Percentiles rank a stretch among this genome's conserved stretches.
Conservation (phyloP, 768 basidiomycete species). For the Lepiota brunneoincarnata region DNA sequence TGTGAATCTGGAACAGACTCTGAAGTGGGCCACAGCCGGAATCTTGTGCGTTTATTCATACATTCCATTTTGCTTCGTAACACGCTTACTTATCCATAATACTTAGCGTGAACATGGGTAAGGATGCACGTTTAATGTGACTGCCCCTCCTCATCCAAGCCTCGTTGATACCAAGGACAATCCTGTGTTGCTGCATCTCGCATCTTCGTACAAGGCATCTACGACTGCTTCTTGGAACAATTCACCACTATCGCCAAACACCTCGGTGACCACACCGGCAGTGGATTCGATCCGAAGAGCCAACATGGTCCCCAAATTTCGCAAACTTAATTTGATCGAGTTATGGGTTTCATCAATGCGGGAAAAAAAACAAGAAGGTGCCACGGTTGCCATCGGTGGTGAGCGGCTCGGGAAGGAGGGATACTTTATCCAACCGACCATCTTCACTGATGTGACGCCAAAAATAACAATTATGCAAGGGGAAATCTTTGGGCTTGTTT, state of each 20-base stretch:
- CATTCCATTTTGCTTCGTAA: not conserved
- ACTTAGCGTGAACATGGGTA: too few relatives aligned
- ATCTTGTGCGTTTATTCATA: slow-evolving; percentile 53
- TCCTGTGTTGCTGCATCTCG: slow-evolving; percentile 82
- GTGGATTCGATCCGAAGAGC: slow-evolving; percentile 54
- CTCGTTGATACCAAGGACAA: slow-evolving; percentile 46
- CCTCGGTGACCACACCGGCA: slow-evolving; percentile 50
- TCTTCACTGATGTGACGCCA: slow-evolving; percentile 64
- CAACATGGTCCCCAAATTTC: slow-evolving; percentile 76
- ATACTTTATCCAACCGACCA: slow-evolving; percentile 74
- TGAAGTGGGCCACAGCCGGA: slow-evolving; percentile 63
- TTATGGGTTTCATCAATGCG: slow-evolving; percentile 75
- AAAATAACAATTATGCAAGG: slow-evolving; percentile 76
- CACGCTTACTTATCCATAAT: too few relatives aligned
- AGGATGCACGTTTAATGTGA: too few relatives aligned
- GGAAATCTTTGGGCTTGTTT: slow-evolving; percentile 83
- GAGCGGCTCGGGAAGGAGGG: slow-evolving; percentile 45
- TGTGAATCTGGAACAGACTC: slow-evolving; percentile 59
- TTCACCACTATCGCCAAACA: slow-evolving; percentile 53
- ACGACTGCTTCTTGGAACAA: slow-evolving; percentile 67
- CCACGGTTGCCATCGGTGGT: slow-evolving; percentile 65
- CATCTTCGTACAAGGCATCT: slow-evolving; percentile 79
- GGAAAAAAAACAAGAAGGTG: slow-evolving; percentile 75
- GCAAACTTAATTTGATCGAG: slow-evolving; percentile 64
- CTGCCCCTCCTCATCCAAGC: slow-evolving; percentile 57